Evolutionary conservation across 1,284 basidiomycete species (phyloP).

Genomic region (Flammula alnicola): DNA sequence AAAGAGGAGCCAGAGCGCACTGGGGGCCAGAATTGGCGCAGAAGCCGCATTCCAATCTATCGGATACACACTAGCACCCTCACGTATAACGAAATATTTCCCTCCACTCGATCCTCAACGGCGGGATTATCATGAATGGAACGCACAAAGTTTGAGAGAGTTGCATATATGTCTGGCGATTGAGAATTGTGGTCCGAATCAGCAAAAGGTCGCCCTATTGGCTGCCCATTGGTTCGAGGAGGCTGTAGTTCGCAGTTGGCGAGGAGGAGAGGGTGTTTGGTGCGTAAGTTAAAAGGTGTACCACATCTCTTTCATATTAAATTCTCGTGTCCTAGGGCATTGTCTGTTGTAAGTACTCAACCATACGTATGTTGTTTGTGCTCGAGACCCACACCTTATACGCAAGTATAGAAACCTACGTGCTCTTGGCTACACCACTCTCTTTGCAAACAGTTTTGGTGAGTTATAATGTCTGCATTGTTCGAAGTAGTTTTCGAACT

Average conservation of each 20-base stretch:
- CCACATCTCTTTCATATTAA: too few species aligned
- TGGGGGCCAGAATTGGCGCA: too few species aligned
- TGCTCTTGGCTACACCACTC: conserved; percentile 29
- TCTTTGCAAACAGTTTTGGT: conserved; percentile 31
- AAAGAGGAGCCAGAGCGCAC: too few species aligned
- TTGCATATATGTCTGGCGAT: conserved; percentile 27
- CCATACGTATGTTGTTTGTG: too few species aligned
- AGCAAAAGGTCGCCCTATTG: conserved; percentile 29
- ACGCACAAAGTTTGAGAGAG: conserved; percentile 25
- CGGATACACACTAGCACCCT: too few species aligned
- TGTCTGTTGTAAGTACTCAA: conserved; percentile 24
- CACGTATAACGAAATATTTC: not conserved
- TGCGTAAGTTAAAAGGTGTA: conserved; percentile 9
- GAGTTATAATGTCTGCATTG: conserved; percentile 1
- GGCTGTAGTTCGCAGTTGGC: conserved; percentile 22
- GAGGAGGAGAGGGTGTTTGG: conserved; percentile 31
- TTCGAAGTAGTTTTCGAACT: too few species aligned
- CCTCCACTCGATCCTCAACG: conserved; percentile 1
- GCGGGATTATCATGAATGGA: conserved; percentile 30
- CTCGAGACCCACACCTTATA: not conserved
- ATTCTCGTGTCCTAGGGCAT: conserved; percentile 17
- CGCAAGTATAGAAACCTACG: conserved; percentile 29
- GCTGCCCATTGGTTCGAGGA: conserved; percentile 29
- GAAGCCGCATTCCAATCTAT: too few species aligned
- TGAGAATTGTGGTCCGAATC: conserved; percentile 28